Base-by-base conservation (phyloP, 768 basidiomycete species). In the Termitomyces sp. region DNA sequence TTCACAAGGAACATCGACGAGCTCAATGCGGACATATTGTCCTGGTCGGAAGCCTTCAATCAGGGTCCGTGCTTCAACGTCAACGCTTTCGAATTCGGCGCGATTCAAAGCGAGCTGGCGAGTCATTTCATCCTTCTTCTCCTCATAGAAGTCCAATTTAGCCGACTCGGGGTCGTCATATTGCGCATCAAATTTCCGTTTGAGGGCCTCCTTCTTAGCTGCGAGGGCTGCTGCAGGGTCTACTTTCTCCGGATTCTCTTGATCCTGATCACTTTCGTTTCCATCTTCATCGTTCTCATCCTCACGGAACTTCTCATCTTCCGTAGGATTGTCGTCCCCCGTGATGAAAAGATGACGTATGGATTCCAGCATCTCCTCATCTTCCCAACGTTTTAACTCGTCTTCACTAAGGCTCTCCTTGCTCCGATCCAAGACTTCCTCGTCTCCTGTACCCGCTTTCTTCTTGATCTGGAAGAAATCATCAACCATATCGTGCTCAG, bases 121-220 rank as follows among this genome's bases (percentile, higher is more conserved):
- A 21, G 91, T 82, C 65, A 99, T 90, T 64, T 94, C 93, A 19
- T 90, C 90, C 73, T 98, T 99, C 69, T 89, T 86, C 65, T 88
- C 84, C 47, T 87, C 83, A 74, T 97, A 99, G 65, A 97, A 97
- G 65, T 93, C 91, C 67, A 83, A 71, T 63, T 90, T 88, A 54
- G 84, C 71, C 53, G 80, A 77, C 43, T 90, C 87, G 2, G 90
- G 88, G 60, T 94, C 92, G 67, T 97, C 93, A 69, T 98, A 98
- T 70, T 96, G 89, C 63, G 93, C 91, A 70, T 99, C 92, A 66
- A 99, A 99, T 69, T 96, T 95, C 60, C 86, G 84, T 71, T 97
- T 97, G 56, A 98, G 80, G 2, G 79, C 83, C 62, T 90, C 92
- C 73, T 98, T 98, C 74, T 96, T 98, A 30, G 81, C 78, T 9